These are phyloP conservation scores for Suillus plorans DNA, from an alignment of 768 basidiomycete species.

Conservation along the genomic window DNA sequence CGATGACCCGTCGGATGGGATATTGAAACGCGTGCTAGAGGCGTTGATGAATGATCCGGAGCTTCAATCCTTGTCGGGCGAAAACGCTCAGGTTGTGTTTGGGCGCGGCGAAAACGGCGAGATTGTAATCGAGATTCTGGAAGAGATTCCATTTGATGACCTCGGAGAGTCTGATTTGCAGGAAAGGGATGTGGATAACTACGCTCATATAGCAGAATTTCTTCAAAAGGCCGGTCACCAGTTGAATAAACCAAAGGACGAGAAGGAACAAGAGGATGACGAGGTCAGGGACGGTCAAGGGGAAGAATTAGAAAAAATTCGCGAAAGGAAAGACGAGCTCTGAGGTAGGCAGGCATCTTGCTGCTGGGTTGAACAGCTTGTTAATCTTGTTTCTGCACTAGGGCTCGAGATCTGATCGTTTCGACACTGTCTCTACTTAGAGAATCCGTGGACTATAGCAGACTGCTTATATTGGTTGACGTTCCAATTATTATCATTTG, in stretches of 20 bases:
- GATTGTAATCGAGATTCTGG: slow-evolving; percentile 44
- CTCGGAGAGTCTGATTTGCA: slow-evolving; percentile 21
- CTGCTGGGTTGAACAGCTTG: not conserved
- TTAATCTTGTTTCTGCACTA: slow-evolving; percentile 1
- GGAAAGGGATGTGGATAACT: slow-evolving; percentile 37
- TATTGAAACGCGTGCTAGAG: slow-evolving; percentile 30
- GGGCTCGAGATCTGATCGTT: slow-evolving; percentile 9
- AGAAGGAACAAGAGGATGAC: slow-evolving; percentile 24
- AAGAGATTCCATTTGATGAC: slow-evolving; percentile 40
- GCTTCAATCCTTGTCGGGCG: slow-evolving; percentile 25
- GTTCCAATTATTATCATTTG: not conserved
- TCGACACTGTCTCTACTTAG: slow-evolving; percentile 13
- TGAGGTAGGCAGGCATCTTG: slow-evolving; percentile 23
- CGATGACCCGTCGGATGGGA: slow-evolving; percentile 19
- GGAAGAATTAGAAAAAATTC: slow-evolving; percentile 32
- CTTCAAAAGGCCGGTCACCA: slow-evolving; percentile 51
- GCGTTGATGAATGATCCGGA: slow-evolving; percentile 31
- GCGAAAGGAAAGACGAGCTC: slow-evolving; percentile 30
- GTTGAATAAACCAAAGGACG: slow-evolving; percentile 39
- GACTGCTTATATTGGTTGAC: not conserved
- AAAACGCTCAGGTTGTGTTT: slow-evolving; percentile 39
- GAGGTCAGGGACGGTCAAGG: slow-evolving; percentile 28
- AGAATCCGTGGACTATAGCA: not conserved
- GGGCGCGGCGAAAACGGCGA: slow-evolving; percentile 43
- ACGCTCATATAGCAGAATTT: slow-evolving; percentile 46